These are phyloP conservation scores for Elsinoe fawcettii DNA, from an alignment of 2,329 filamentous ascomycete genomes.

Conservation along the genomic window DNA sequence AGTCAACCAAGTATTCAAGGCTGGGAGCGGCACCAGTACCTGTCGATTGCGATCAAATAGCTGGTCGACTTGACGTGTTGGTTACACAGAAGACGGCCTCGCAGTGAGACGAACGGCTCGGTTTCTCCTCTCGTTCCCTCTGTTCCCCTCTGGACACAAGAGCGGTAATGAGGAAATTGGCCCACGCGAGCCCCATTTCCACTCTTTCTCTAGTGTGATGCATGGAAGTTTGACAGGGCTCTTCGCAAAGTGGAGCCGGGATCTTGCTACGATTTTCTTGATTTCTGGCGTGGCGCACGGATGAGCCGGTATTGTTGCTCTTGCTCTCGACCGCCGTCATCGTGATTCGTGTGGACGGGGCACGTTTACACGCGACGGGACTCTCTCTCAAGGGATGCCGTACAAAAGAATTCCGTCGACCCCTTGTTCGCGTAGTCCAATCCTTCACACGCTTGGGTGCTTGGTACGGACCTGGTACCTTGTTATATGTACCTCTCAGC, in stretches of 20 bases:
- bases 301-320: constrained; percentile 9
- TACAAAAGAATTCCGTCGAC: constrained; percentile 6
- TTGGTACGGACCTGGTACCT: constrained; percentile 2
- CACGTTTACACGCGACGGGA: background rate
- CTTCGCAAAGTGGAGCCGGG: constrained; percentile 3
- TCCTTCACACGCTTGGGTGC: background rate
- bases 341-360: constrained; percentile 10
- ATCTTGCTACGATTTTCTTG: constrained; percentile 12
- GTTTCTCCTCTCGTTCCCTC: background rate
- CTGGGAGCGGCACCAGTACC: background rate
- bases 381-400: background rate
- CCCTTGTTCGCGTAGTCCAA: constrained; percentile 11
- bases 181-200: constrained; percentile 1
- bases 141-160: background rate
- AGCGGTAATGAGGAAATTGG: constrained; percentile 4
- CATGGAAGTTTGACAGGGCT: constrained; percentile 14
- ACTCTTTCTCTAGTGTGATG: background rate
- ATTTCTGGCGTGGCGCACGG: constrained; percentile 10
- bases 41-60: background rate
- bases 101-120: background rate
- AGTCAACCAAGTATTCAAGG: background rate
- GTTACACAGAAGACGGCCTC: background rate
- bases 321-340: constrained; percentile 13
- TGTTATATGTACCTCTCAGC: constrained; percentile 14
- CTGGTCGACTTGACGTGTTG: constrained; percentile 3